These are phyloP conservation scores for Pyrus betulifolia DNA, from an alignment of 306 rosid species.

Conservation along the genomic window DNA sequence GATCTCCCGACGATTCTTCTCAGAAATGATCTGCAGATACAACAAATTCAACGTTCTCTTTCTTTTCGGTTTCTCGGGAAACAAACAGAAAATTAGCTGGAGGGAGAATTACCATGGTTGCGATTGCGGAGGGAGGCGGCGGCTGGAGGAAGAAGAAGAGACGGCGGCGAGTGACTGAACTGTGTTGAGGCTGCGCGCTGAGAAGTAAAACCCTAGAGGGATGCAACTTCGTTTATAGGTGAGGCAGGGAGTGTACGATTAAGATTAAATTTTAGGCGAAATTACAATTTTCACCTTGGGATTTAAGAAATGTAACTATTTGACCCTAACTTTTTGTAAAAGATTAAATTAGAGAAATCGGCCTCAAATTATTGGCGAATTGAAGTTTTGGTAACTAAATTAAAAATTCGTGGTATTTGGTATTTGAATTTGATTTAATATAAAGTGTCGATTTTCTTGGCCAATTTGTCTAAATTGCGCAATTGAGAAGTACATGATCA, in stretches of 20 bases:
- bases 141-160: neutral
- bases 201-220: neutral
- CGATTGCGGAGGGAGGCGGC: neutral
- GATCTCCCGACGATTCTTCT: conserved; percentile 51
- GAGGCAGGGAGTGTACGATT: neutral
- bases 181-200: neutral
- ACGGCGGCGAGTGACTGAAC: neutral
- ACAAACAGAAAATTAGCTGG: neutral
- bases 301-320: too few species aligned
- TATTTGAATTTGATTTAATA: too few species aligned
- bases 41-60: neutral
- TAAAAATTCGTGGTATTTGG: too few species aligned
- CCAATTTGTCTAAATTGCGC: neutral
- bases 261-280: neutral
- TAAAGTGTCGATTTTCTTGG: neutral
- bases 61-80: neutral
- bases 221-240: neutral
- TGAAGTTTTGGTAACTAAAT: too few species aligned
- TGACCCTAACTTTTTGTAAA: too few species aligned
- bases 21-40: conserved; percentile 32
- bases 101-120: conserved; percentile 16
- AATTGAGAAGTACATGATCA: too few species aligned
- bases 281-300: neutral
- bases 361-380: too few species aligned
- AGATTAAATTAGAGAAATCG: too few species aligned